Evolutionary conservation across 1,284 basidiomycete species (phyloP), one percentile per base, ranked within the genome.

Genomic region (Tilletia setariae): DNA sequence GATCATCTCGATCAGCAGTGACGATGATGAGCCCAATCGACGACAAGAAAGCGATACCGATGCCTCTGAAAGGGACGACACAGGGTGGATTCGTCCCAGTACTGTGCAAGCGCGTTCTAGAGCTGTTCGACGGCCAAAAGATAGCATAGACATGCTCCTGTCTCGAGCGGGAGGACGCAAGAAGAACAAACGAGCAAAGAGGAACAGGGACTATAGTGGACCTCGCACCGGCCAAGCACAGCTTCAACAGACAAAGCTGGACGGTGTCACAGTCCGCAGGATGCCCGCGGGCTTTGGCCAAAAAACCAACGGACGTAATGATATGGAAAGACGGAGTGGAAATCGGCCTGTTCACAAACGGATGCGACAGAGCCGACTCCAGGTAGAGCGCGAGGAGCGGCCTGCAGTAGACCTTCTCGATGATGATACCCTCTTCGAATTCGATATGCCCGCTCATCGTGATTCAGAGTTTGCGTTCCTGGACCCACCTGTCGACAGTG

Each of bases 401-500:
- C 56, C 56, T 35, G 32, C 56, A 19, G 35, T 77, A 2, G 74
- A 77, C 32, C 68, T 77, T 1, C 66, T 70, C 32, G 63, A 65
- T 16, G 74, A 77, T 43, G 72, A 75, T 9, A 51, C 73, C 0
- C 67, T 77, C 2, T 77, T 77, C 46, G 71, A 72, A 65, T 15
- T 21, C 19, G 30, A 16, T 23, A 30, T 43, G 19, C 8, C 16
- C 35, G 51, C 30, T 21, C 66, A 4, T 8, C 9, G 28, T 8
- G 59, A 59, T 1, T 67, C 35, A 0, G 49, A 61, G 56, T 61
- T 61, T 19, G 56, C 56, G 3, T 61, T 61, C 16, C 56, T 61
- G 56, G 35, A 30, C n/a, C 56, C 56, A 40, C 35, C 35, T 19
- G 30, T n/a, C 56, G 35, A 32, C 4, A n/a, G 7, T 53, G 51